Percentiles rank a stretch among this genome's conserved stretches.
Conservation (phyloP, 371 early-diverging fungal genomes). For the Dinochytrium kinnereticum region DNA sequence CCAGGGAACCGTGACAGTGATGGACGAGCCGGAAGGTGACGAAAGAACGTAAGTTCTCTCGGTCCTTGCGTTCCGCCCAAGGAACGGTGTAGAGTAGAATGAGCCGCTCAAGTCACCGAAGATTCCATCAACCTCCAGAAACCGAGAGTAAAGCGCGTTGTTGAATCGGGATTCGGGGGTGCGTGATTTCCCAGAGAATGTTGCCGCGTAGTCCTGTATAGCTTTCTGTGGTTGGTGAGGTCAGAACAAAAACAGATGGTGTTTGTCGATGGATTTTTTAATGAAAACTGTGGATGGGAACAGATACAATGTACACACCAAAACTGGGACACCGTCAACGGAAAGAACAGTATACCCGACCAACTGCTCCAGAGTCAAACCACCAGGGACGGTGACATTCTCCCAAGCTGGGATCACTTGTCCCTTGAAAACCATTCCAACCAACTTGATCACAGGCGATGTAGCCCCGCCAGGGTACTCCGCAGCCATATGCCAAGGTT, state of each 20-base stretch:
- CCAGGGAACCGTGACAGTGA: constrained; percentile 5
- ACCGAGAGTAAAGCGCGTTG: background rate
- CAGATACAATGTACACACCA: too few relatives aligned
- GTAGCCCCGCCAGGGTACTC: background rate
- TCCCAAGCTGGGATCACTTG: too few relatives aligned
- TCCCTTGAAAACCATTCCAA: background rate
- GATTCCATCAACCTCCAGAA: background rate
- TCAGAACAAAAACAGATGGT: too few relatives aligned
- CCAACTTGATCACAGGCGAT: background rate
- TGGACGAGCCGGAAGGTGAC: background rate
- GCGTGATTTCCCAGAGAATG: constrained; percentile 8
- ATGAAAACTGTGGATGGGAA: too few relatives aligned
- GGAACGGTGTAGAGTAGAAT: background rate
- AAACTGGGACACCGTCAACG: background rate
- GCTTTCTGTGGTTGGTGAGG: too few relatives aligned
- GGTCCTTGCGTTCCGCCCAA: background rate
- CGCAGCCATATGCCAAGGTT: constrained; percentile 3
- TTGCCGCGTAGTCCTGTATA: constrained; percentile 24
- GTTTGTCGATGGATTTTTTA: background rate
- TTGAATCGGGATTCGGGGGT: constrained; percentile 33
- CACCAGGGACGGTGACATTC: too few relatives aligned
- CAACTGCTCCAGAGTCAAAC: too few relatives aligned
- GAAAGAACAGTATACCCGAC: background rate
- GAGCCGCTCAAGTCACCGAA: background rate
- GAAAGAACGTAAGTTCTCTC: background rate